A percentile compares a stretch with the other conserved stretches of the same genome.
These are phyloP conservation scores for Eleusine indica DNA, from an alignment of 176 grass and related monocot genomes.

Conservation along the genomic window DNA sequence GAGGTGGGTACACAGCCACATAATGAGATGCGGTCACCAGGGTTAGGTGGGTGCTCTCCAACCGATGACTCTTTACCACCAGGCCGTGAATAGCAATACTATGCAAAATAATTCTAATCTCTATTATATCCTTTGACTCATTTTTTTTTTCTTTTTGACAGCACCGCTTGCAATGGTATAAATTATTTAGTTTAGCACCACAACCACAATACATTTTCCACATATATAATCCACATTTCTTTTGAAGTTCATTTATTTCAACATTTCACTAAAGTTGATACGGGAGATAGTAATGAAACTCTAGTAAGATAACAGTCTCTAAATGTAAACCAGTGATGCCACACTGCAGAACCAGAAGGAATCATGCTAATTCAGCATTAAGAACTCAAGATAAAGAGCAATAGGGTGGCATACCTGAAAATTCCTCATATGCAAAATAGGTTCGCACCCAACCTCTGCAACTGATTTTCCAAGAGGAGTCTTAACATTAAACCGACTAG, in stretches of 20 bases:
- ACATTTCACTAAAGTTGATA: background rate
- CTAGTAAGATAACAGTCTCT: background rate
- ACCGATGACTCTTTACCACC: too few relatives aligned
- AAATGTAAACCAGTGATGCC: constrained; percentile 2
- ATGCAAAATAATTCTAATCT: background rate
- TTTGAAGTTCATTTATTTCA: background rate
- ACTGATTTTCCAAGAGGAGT: constrained; percentile 89
- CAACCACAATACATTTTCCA: background rate
- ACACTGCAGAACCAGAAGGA: constrained; percentile 14
- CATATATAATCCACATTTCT: constrained; percentile 13
- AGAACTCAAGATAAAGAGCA: constrained; percentile 26
- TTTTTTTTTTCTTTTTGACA: background rate
- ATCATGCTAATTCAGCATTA: background rate
- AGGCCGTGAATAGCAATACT: background rate
- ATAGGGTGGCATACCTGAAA: constrained; percentile 74
- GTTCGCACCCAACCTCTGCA: constrained; percentile 89
- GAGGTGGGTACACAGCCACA: too few relatives aligned
- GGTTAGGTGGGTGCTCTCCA: too few relatives aligned
- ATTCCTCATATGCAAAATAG: constrained; percentile 96
- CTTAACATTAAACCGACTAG: constrained; percentile 70
- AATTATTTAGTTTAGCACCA: constrained; percentile 7
- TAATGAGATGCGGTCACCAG: too few relatives aligned
- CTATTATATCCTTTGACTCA: background rate
- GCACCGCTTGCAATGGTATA: background rate
- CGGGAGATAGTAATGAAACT: background rate